phyloP scores from a whole-genome alignment of 163 green algal species.

The Coccomyxa subellipsoidea region DNA sequence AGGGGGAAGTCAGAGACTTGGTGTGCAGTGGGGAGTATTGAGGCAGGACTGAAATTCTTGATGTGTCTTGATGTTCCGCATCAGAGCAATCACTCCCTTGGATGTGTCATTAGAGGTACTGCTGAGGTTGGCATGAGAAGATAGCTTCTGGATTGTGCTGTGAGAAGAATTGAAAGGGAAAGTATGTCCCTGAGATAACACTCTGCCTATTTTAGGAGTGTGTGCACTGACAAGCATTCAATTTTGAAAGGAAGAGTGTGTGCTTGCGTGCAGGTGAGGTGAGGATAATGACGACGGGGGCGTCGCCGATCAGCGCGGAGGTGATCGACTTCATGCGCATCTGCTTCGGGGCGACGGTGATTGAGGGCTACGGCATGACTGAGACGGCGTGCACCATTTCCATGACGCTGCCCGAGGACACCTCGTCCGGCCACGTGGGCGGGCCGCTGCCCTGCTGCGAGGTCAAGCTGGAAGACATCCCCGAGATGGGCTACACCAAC shows the following conservation, averaged over 20 bases:
- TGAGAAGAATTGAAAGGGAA: no score
- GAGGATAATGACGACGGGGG: slow-evolving; percentile 83
- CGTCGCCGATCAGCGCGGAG: slow-evolving; percentile 82
- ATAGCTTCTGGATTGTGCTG: no score
- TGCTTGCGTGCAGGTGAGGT: slow-evolving; percentile 61
- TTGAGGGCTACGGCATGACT: slow-evolving; percentile 94
- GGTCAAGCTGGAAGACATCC: slow-evolving; percentile 93
- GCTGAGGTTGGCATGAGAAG: no score
- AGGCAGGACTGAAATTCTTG: no score
- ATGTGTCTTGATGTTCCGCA: no score
- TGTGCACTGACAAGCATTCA: neutral
- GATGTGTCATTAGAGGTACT: no score
- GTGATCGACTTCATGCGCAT: slow-evolving; percentile 93
- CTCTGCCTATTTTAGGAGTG: no score
- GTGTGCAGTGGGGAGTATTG: no score
- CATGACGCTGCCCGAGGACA: slow-evolving; percentile 36
- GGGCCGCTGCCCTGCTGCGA: slow-evolving; percentile 76
- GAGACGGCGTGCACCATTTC: slow-evolving; percentile 79
- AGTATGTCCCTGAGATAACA: no score
- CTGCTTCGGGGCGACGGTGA: slow-evolving; percentile 83
- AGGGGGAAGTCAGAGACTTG: no score
- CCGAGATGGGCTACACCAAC: slow-evolving; percentile 95
- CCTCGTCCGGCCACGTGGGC: slow-evolving; percentile 78
- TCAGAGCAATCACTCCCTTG: no score
- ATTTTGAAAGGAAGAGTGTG: neutral